Evolutionary conservation across 176 grass and related monocot species (phyloP), one percentile per base, ranked within the genome.

Genomic region (Triticum monococcum): DNA sequence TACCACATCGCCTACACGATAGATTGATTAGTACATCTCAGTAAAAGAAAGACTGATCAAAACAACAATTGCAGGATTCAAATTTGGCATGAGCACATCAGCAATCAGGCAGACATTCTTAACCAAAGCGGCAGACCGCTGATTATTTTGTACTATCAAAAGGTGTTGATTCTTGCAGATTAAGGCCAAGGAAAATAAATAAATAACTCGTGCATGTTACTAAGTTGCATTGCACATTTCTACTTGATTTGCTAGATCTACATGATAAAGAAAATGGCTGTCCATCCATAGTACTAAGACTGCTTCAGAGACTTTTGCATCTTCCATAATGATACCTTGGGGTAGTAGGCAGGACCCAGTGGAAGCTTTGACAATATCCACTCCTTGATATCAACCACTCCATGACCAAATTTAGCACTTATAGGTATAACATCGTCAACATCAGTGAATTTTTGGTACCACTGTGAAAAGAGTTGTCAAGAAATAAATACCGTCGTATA

Each of bases 291-390:
- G 63, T 41, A 66, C 26, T 24, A 33, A 54, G 54, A 68, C 3
- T 17, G 35, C 12, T 45, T 37, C 3, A 5, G 3, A 71, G 37
- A 74, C 31, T 5, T 66, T 20, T 11, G 22, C 8, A 82, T 70
- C 9, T 62, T 73, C 2, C 70, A 2, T 81, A 24, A 87, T 7
- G 10, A 83, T 87, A 96, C 93, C 93, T 98, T 98, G 36, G 93
- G 91, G 68, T 98, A 98, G 90, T 98, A 98, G 62, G 96, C 82
- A 92, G 93, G 96, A 84, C 96, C 93, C 36, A 96, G 80, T 8
- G 93, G 96, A 63, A 98, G 46, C 46, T 98, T 98, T 73, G 93
- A 95, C 68, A 98, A 69, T 91, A 98, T 91, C 96, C 96, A 98
- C 14, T 98, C 91, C 87, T 91, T 92, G 75, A 98, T 92, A 92